These are phyloP conservation scores for Pseudopyricularia javanii DNA, from an alignment of 2,329 filamentous ascomycete genomes.

Conservation along the genomic window DNA sequence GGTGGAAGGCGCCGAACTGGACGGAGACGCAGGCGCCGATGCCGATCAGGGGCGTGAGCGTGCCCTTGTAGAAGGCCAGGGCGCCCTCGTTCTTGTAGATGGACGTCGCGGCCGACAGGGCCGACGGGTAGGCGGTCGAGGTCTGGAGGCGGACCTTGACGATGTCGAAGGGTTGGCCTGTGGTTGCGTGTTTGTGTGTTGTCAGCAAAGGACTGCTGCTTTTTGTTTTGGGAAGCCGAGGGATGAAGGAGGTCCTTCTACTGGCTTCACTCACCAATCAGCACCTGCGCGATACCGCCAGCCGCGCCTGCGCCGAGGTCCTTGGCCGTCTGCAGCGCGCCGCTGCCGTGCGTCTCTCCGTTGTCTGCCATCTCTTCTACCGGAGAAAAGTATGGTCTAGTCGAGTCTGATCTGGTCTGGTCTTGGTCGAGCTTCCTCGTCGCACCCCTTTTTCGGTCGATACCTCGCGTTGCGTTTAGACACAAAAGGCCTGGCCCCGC, in stretches of 20 bases:
- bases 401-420: neutral
- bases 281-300: slow-evolving; percentile 85
- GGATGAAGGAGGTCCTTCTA: no score
- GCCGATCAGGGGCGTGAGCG: slow-evolving; percentile 83
- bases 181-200: slow-evolving; percentile 1
- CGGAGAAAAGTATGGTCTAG: neutral
- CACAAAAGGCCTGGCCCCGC: neutral
- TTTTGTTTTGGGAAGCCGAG: no score
- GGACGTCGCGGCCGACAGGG: slow-evolving; percentile 65
- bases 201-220: no score
- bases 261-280: slow-evolving; percentile 81
- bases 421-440: no score
- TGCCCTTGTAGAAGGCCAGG: slow-evolving; percentile 95
- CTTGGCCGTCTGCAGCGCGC: slow-evolving; percentile 56
- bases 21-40: slow-evolving; percentile 98
- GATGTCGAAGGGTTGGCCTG: slow-evolving; percentile 68
- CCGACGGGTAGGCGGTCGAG: slow-evolving; percentile 65
- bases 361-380: slow-evolving; percentile 15
- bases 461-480: no score
- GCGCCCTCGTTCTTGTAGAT: slow-evolving; percentile 85
- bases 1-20: slow-evolving; percentile 95
- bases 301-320: slow-evolving; percentile 85
- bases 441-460: no score
- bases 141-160: slow-evolving; percentile 97
- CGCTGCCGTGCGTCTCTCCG: slow-evolving; percentile 19